A percentile compares a stretch with the other conserved stretches of the same genome.
phyloP scores from a whole-genome alignment of 768 basidiomycete genomes.

The Antrodiella citrinella region DNA sequence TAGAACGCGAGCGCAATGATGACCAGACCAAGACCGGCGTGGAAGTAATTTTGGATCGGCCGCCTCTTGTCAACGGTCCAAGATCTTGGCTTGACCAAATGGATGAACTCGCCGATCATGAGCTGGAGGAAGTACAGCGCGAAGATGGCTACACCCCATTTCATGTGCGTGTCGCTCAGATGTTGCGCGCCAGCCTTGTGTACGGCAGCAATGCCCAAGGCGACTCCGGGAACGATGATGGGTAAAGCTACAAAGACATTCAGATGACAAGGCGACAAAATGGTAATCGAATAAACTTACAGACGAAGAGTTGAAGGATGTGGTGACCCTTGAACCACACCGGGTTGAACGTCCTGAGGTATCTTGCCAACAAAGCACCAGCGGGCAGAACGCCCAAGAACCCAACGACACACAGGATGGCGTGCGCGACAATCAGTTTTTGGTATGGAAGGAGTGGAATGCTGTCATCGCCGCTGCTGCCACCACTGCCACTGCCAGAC shows the following conservation, averaged over 20 bases:
- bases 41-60: slow-evolving; percentile 35
- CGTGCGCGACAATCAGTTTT: slow-evolving; percentile 45
- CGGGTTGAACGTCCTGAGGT: slow-evolving; percentile 40
- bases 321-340: slow-evolving; percentile 38
- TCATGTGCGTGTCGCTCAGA: slow-evolving; percentile 40
- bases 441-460: slow-evolving; percentile 37
- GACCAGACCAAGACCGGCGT: slow-evolving; percentile 41
- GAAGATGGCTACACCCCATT: slow-evolving; percentile 43
- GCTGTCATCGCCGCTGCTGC: not conserved
- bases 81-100: slow-evolving; percentile 40
- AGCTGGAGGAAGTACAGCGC: slow-evolving; percentile 47
- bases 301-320: slow-evolving; percentile 39
- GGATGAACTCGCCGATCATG: slow-evolving; percentile 39
- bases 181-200: slow-evolving; percentile 22
- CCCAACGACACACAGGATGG: slow-evolving; percentile 40
- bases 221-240: slow-evolving; percentile 44
- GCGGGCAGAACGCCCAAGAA: slow-evolving; percentile 52
- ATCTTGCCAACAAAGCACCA: slow-evolving; percentile 50
- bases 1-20: slow-evolving; percentile 48
- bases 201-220: slow-evolving; percentile 32
- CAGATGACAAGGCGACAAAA: not conserved
- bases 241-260: slow-evolving; percentile 31
- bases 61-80: slow-evolving; percentile 29
- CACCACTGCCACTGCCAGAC: slow-evolving; percentile 12
- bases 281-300: slow-evolving; percentile 6